Evolutionary conservation across 2,329 filamentous ascomycete species (phyloP).

Genomic region (Fusarium sp.): DNA sequence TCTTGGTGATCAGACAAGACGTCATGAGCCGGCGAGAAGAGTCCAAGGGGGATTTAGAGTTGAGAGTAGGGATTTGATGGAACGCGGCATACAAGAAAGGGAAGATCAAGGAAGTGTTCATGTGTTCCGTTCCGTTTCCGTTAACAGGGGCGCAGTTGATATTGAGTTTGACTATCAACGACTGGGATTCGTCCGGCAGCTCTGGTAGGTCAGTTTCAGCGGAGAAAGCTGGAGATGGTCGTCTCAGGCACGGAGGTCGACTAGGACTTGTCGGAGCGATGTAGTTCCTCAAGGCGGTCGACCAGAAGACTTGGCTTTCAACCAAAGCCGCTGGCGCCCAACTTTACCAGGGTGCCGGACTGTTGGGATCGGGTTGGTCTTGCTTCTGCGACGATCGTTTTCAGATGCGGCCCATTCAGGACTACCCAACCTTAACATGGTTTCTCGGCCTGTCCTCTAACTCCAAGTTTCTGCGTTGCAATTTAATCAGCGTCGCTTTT

Average conservation of each 20-base stretch:
- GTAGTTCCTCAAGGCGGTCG: conserved; percentile 24
- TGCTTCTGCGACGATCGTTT: conserved; percentile 27
- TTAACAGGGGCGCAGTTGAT: conserved; percentile 16
- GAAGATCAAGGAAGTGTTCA: conserved; percentile 12
- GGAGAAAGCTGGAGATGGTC: conserved; percentile 34
- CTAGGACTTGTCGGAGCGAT: conserved; percentile 21
- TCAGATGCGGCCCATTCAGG: conserved; percentile 24
- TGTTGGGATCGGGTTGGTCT: conserved; percentile 27
- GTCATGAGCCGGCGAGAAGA: neutral
- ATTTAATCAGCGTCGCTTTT: conserved; percentile 3
- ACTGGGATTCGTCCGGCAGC: neutral
- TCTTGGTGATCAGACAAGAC: conserved; percentile 3
- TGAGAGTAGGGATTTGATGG: conserved; percentile 2
- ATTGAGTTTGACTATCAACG: conserved; percentile 27
- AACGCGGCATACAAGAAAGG: neutral
- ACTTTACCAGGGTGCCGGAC: conserved; percentile 35
- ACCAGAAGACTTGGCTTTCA: conserved; percentile 41
- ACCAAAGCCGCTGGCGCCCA: conserved; percentile 40
- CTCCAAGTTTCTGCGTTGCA: conserved; percentile 4
- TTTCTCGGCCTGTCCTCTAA: neutral
- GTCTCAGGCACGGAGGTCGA: conserved; percentile 37
- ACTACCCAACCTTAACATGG: conserved; percentile 12
- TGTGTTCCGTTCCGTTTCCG: conserved; percentile 17
- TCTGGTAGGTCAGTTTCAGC: conserved; percentile 10
- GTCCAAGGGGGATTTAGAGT: conserved; percentile 13